Conservation (phyloP, 2,329 filamentous ascomycete genomes). For the Teratosphaeria viscida region DNA sequence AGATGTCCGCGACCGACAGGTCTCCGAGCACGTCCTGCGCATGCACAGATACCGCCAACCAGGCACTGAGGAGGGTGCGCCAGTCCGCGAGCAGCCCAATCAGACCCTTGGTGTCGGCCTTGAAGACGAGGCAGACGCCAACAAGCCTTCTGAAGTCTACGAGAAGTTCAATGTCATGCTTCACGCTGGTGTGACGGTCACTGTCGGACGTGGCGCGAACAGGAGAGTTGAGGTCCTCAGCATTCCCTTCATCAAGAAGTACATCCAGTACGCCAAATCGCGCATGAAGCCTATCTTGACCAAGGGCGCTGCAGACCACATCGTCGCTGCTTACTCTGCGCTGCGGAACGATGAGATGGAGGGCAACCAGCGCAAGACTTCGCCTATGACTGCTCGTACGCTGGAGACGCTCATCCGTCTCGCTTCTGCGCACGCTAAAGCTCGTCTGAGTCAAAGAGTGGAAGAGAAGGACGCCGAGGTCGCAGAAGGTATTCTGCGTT, state of each 20-base stretch:
- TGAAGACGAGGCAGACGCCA: constrained; percentile 63
- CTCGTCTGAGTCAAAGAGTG: constrained; percentile 75
- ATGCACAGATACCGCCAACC: constrained; percentile 95
- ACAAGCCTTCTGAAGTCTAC: constrained; percentile 74
- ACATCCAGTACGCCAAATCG: constrained; percentile 94
- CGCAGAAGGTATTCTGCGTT: constrained; percentile 81
- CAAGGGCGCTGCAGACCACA: constrained; percentile 82
- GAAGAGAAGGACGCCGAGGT: constrained; percentile 81
- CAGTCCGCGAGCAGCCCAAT: constrained; percentile 75
- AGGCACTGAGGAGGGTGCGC: constrained; percentile 86
- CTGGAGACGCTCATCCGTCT: constrained; percentile 97
- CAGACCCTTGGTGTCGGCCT: constrained; percentile 83
- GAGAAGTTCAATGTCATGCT: constrained; percentile 97
- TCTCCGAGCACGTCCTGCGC: constrained; percentile 91
- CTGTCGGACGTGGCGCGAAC: constrained; percentile 59
- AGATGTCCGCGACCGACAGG: constrained; percentile 76
- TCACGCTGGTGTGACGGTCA: constrained; percentile 77
- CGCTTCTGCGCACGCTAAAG: constrained; percentile 89
- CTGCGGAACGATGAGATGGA: constrained; percentile 93
- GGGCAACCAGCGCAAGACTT: constrained; percentile 84
- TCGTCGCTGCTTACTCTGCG: constrained; percentile 81
- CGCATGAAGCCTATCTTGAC: constrained; percentile 83
- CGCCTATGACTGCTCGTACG: constrained; percentile 91
- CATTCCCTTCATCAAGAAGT: constrained; percentile 98
- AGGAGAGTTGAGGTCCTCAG: constrained; percentile 80